These are phyloP conservation scores for Ophiostoma ulmi DNA, from an alignment of 2,329 filamentous ascomycete genomes.

Conservation along the genomic window DNA sequence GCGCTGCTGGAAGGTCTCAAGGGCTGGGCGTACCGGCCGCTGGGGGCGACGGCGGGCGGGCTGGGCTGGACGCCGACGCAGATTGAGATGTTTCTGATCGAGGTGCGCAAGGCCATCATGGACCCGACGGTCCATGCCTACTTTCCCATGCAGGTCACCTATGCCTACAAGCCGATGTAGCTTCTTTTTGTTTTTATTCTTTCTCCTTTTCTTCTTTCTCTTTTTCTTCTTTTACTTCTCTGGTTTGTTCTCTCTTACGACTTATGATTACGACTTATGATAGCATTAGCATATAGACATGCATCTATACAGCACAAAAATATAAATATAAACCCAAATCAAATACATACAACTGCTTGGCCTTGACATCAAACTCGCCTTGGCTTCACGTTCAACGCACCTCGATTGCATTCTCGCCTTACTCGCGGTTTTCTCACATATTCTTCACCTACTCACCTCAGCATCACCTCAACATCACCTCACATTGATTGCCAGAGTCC, in stretches of 20 bases:
- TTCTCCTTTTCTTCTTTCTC: background rate
- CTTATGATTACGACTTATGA: constrained; percentile 11
- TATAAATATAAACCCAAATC: background rate
- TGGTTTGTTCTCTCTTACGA: background rate
- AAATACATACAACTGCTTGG: too few species aligned
- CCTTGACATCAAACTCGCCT: background rate
- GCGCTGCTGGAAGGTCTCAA: constrained; percentile 36
- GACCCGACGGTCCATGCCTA: constrained; percentile 33
- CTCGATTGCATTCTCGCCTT: background rate
- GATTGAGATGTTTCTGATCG: constrained; percentile 37
- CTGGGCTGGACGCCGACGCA: constrained; percentile 35
- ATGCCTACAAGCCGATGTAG: constrained; percentile 33
- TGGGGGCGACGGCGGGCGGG: constrained; percentile 30
- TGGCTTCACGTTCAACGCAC: background rate
- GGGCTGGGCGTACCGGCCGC: constrained; percentile 32
- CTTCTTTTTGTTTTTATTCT: background rate
- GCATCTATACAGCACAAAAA: too few species aligned
- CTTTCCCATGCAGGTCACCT: constrained; percentile 33
- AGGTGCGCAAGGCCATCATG: constrained; percentile 35
- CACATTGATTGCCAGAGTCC: background rate
- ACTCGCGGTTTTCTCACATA: background rate
- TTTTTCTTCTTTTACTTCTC: background rate
- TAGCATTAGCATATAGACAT: background rate
- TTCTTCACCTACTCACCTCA: background rate
- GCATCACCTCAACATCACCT: background rate